These are phyloP conservation scores for Lasiodiplodia theobromae DNA, from an alignment of 2,329 filamentous ascomycete species.

Conservation along the genomic window DNA sequence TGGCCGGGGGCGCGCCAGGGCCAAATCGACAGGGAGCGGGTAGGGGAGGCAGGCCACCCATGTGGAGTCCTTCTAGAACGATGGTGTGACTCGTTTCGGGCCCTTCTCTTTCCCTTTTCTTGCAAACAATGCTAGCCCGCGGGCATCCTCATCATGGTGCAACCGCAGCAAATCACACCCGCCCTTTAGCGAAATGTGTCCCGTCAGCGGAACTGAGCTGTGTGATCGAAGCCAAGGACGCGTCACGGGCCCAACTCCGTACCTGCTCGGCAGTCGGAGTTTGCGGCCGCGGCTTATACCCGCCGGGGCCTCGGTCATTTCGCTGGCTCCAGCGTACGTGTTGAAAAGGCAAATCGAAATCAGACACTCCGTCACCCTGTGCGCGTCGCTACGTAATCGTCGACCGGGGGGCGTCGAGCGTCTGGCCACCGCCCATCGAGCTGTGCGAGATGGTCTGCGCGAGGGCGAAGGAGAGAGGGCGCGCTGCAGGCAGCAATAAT, in stretches of 20 bases:
- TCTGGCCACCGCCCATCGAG: background rate
- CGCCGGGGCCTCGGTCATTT: slow-evolving; percentile 17
- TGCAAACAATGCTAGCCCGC: background rate
- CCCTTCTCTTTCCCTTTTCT: slow-evolving; percentile 3
- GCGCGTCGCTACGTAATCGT: too few species aligned
- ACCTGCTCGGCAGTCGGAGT: slow-evolving; percentile 12
- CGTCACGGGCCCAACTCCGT: slow-evolving; percentile 22
- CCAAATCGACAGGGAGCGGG: slow-evolving; percentile 4
- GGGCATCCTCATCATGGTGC: background rate
- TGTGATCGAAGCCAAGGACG: slow-evolving; percentile 21
- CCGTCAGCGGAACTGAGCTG: background rate
- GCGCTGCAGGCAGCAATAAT: slow-evolving; percentile 5
- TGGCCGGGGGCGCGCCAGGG: slow-evolving; percentile 5
- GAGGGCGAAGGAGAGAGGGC: background rate
- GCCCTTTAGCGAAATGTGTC: slow-evolving; percentile 19
- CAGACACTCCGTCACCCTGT: background rate
- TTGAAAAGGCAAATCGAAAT: slow-evolving; percentile 19
- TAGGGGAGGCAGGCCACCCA: slow-evolving; percentile 15
- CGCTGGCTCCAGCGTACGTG: slow-evolving; percentile 7
- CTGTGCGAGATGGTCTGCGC: background rate
- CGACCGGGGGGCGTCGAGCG: background rate
- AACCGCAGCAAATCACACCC: slow-evolving; percentile 7
- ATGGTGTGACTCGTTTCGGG: slow-evolving; percentile 26
- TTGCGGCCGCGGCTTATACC: background rate
- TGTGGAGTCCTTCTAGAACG: slow-evolving; percentile 28